Evolutionary conservation across 306 rosid species (phyloP), one percentile per base, ranked within the genome.

Genomic region (Vigna unguiculata): DNA sequence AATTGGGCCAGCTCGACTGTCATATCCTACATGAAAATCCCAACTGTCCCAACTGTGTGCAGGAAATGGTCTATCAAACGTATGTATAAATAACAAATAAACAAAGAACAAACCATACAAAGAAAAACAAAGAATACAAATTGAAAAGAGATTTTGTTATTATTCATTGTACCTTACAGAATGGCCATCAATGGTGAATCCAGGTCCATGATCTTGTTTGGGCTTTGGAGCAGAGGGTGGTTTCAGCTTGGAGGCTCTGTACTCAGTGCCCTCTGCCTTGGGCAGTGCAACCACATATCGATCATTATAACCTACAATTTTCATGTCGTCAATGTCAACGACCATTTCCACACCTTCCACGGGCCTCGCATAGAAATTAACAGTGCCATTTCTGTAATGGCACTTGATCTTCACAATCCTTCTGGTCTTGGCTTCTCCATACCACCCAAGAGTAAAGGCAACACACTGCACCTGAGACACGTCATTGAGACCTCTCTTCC

Each of bases 31-130:
- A 48, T 85, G 86, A 40, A 85, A 85, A 0, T 0, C 4, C 88
- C 97, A 89, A 30, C 83, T 85, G 16, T 84, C 91, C 97, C 93
- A 91, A 62, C 95, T 65, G 75, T 32, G 46, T 20, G 19, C 34
- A 74, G 0, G 21, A 13, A 58, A 54, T 8, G 6, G 5, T 20
- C 5, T 6, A 59, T 22, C 36, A 22, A 21, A 54, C 3, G 2
- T 54, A 17, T 0, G 10, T 1, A 1, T 9, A 38, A 38, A 38
- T 6, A 38, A n/a, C n/a, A 38, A 6, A 38, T 32, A 7, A 4
- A 5, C 36, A 32, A 32, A 32, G 36, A 28, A 28, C 32, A 28
- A 10, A 41, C 10, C 14, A 41, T 41, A 41, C 0, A 46, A 9
- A 49, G 8, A 12, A 17, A 2, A 21, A 1, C 0, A 20, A 54